Percentiles rank a stretch among this genome's conserved stretches.
phyloP scores from a whole-genome alignment of 805 yeast genomes.

The Metschnikowia matae region DNA sequence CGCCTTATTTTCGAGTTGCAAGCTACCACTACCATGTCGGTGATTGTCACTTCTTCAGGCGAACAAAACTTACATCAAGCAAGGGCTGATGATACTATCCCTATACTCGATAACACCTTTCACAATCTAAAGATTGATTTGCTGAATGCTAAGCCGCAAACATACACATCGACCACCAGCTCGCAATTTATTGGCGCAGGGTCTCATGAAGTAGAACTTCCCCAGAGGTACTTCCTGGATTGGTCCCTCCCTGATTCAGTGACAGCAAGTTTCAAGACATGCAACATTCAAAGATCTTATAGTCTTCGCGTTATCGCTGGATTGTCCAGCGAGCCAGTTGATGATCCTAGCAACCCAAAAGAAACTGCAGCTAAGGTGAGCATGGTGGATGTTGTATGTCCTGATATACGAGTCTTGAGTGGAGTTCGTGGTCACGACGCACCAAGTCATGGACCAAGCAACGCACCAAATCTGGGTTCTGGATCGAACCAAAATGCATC shows the following conservation, averaged over 20 bases:
- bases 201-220: slow-evolving; percentile 43
- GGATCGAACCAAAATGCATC: slow-evolving; percentile 9
- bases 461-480: not conserved
- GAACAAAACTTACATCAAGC: slow-evolving; percentile 25
- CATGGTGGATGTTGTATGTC: slow-evolving; percentile 28
- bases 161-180: slow-evolving; percentile 21
- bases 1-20: slow-evolving; percentile 31
- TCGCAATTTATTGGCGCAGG: slow-evolving; percentile 9
- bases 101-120: slow-evolving; percentile 31
- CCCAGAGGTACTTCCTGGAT: slow-evolving; percentile 34
- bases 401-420: slow-evolving; percentile 32
- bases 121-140: slow-evolving; percentile 39
- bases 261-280: slow-evolving; percentile 53
- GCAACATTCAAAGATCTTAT: slow-evolving; percentile 51
- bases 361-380: slow-evolving; percentile 22
- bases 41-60: slow-evolving; percentile 20
- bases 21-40: slow-evolving; percentile 24
- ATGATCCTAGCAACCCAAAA: slow-evolving; percentile 12
- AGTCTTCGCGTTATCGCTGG: slow-evolving; percentile 31
- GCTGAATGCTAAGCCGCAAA: slow-evolving; percentile 27
- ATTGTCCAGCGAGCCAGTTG: slow-evolving; percentile 19
- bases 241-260: slow-evolving; percentile 45
- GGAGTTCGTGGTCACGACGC: slow-evolving; percentile 24
- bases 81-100: slow-evolving; percentile 21
- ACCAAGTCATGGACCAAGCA: not conserved